Percentiles rank a stretch among this genome's conserved stretches.
Conservation (phyloP, 352 stramenopile species). For the Phytopythium aichiense region DNA sequence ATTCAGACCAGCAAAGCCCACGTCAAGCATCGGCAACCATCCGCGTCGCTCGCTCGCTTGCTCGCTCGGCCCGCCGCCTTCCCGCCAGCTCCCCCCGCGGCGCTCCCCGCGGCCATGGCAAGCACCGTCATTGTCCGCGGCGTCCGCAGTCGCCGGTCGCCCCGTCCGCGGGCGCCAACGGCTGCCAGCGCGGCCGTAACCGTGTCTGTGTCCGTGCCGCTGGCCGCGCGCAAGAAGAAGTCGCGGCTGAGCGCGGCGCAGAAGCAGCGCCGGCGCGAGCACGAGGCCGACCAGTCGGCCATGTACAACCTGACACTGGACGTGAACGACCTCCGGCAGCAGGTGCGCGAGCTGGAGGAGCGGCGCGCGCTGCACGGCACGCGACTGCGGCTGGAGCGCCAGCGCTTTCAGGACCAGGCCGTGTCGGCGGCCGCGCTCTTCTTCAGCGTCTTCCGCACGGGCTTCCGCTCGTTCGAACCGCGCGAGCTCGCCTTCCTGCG, state of each 20-base stretch:
- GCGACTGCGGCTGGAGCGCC: conserved; percentile 14
- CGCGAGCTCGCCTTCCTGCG: conserved; percentile 19
- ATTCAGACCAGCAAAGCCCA: too few relatives aligned
- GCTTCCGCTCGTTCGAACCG: conserved; percentile 7
- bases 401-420: conserved; percentile 12
- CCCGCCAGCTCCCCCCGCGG: too few relatives aligned
- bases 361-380: conserved; percentile 18
- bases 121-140: neutral
- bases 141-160: too few relatives aligned
- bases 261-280: conserved; percentile 11
- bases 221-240: conserved; percentile 1
- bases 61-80: too few relatives aligned
- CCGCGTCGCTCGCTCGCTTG: too few relatives aligned
- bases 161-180: neutral
- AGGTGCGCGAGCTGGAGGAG: conserved; percentile 21
- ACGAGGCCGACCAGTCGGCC: conserved; percentile 16
- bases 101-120: neutral
- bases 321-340: conserved; percentile 25
- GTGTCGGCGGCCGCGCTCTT: conserved; percentile 19
- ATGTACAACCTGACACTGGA: conserved; percentile 24
- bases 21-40: too few relatives aligned
- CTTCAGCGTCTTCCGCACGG: conserved; percentile 28
- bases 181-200: too few relatives aligned
- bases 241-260: conserved; percentile 16
- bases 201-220: neutral